These are phyloP conservation scores for Bonia amplexicaulis DNA, from an alignment of 176 grass and related monocot genomes.

Conservation along the genomic window DNA sequence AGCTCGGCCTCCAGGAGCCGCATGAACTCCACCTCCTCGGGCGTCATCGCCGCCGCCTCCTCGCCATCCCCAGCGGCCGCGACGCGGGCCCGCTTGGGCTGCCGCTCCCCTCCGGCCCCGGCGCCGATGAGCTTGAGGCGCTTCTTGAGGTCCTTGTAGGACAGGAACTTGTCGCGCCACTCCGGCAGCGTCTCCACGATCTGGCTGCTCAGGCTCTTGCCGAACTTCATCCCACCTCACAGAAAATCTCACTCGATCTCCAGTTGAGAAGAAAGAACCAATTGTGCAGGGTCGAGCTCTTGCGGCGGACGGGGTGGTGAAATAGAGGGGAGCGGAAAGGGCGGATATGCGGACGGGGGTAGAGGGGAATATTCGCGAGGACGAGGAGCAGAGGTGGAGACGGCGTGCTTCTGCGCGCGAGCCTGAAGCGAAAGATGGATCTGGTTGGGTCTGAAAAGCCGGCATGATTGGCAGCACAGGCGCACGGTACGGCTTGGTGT, in stretches of 20 bases:
- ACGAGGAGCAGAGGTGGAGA: too few species aligned
- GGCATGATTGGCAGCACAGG: too few species aligned
- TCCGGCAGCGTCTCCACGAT: conserved; percentile 98
- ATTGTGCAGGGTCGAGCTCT: not conserved
- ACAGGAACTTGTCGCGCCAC: conserved; percentile 95
- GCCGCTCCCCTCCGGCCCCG: conserved; percentile 23
- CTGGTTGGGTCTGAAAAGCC: too few species aligned
- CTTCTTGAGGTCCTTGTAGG: conserved; percentile 98
- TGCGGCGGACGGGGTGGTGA: conserved; percentile 14
- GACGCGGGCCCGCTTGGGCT: conserved; percentile 44
- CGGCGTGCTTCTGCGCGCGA: too few species aligned
- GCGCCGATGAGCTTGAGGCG: conserved; percentile 63
- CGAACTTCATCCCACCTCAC: conserved; percentile 65
- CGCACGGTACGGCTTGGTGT: too few species aligned
- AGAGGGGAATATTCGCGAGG: conserved; percentile 36
- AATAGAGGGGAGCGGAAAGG: conserved; percentile 20
- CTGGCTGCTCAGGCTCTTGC: conserved; percentile 89
- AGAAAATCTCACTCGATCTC: not conserved
- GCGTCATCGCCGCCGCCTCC: conserved; percentile 37
- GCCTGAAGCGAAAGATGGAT: too few species aligned
- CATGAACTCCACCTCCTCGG: conserved; percentile 74
- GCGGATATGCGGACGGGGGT: conserved; percentile 39
- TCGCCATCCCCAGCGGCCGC: conserved; percentile 23
- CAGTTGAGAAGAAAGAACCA: not conserved
- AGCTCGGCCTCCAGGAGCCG: conserved; percentile 79